A percentile compares a stretch with the other conserved stretches of the same genome.
These are phyloP conservation scores for Evernia prunastri DNA, from an alignment of 495 filamentous ascomycete species.

Conservation along the genomic window DNA sequence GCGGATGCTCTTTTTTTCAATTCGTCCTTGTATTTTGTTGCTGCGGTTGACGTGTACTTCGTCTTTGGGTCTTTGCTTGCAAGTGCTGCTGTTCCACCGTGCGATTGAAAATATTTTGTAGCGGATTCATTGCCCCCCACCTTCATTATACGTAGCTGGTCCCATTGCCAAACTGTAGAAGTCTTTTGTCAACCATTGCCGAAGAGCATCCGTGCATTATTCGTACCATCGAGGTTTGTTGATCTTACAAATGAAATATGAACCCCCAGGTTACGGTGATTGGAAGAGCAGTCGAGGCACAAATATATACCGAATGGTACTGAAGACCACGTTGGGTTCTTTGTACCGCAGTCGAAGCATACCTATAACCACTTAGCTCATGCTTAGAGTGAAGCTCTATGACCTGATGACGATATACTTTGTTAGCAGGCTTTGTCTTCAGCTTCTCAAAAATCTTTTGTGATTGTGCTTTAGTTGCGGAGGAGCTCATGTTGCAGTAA, in stretches of 20 bases:
- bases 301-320: slow-evolving; percentile 97
- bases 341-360: slow-evolving; percentile 95
- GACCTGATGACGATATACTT: slow-evolving; percentile 47
- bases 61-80: slow-evolving; percentile 93
- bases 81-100: slow-evolving; percentile 87
- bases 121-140: slow-evolving; percentile 97
- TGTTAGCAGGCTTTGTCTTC: slow-evolving; percentile 88
- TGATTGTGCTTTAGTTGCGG: slow-evolving; percentile 87
- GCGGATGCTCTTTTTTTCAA: slow-evolving; percentile 72
- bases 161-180: slow-evolving; percentile 93
- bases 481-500: slow-evolving; percentile 58
- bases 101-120: slow-evolving; percentile 93
- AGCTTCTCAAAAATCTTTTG: slow-evolving; percentile 98
- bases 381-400: slow-evolving; percentile 15
- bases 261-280: slow-evolving; percentile 86
- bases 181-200: neutral
- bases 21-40: slow-evolving; percentile 95
- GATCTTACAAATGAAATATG: slow-evolving; percentile 98
- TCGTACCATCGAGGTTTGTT: slow-evolving; percentile 95
- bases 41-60: slow-evolving; percentile 87
- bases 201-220: neutral
- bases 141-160: slow-evolving; percentile 96
- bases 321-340: slow-evolving; percentile 97
- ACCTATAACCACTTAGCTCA: slow-evolving; percentile 48
- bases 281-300: slow-evolving; percentile 90